phyloP scores from a whole-genome alignment of 2,329 filamentous ascomycete species.

The Ophiostoma pallidulum region DNA sequence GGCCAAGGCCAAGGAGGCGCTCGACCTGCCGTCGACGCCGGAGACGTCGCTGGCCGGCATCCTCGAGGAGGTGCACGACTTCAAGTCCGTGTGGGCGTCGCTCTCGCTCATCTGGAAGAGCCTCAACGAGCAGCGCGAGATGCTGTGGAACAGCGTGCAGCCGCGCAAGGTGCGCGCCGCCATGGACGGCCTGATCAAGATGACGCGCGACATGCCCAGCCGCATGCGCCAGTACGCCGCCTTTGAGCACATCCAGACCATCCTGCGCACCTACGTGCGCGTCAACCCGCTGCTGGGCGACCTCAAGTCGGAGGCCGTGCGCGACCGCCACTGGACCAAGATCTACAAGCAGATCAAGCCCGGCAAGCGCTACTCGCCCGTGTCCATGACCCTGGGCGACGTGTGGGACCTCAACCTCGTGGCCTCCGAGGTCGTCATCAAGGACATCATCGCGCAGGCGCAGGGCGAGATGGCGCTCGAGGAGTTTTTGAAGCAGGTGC shows the following conservation, averaged over 20 bases:
- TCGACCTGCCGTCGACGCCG: conserved; percentile 72
- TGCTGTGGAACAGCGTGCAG: conserved; percentile 89
- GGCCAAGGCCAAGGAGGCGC: conserved; percentile 89
- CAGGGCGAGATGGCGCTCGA: conserved; percentile 98
- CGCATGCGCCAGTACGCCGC: conserved; percentile 98
- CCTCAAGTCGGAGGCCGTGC: conserved; percentile 91
- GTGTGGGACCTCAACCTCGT: conserved; percentile 95
- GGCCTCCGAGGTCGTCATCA: conserved; percentile 77
- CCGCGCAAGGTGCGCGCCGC: conserved; percentile 84
- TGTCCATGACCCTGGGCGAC: conserved; percentile 93
- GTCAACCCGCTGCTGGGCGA: conserved; percentile 82
- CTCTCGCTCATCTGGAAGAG: conserved; percentile 95
- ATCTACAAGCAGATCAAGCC: conserved; percentile 95
- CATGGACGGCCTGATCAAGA: conserved; percentile 87
- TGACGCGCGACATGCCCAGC: conserved; percentile 98
- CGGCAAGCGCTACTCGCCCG: conserved; percentile 84
- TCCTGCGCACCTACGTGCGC: conserved; percentile 79
- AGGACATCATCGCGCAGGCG: conserved; percentile 88
- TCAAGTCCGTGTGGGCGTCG: conserved; percentile 96
- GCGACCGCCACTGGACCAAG: conserved; percentile 93
- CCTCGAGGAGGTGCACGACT: conserved; percentile 93
- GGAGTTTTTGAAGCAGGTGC: conserved; percentile 92
- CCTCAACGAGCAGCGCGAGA: conserved; percentile 85
- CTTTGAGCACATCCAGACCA: conserved; percentile 96
- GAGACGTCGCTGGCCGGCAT: conserved; percentile 78